phyloP scores from a whole-genome alignment of 768 basidiomycete genomes.

The Epithele typhae region DNA sequence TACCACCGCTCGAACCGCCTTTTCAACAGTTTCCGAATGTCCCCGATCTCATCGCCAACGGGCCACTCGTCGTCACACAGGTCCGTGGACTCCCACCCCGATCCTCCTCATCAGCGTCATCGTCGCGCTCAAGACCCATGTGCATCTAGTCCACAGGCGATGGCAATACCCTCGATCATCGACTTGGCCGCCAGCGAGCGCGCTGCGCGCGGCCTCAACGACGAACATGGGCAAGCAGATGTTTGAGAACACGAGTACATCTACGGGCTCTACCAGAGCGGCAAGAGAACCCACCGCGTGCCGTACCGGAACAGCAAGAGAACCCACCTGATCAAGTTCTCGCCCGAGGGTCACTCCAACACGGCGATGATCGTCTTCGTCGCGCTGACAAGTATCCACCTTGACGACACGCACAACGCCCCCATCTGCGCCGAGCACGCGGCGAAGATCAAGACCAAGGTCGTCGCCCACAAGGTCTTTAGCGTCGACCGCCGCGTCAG shows the following conservation, averaged over 20 bases:
- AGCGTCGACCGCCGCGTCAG: constrained; percentile 94
- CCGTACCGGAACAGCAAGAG: constrained; percentile 99
- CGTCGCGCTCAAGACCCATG: too few relatives aligned
- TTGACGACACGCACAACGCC: constrained; percentile 98
- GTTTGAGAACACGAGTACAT: constrained; percentile 99
- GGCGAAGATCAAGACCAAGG: constrained; percentile 98
- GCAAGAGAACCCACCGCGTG: constrained; percentile 81
- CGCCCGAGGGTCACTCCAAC: constrained; percentile 97
- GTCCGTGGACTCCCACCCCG: too few relatives aligned
- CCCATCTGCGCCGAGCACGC: constrained; percentile 96
- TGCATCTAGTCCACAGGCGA: too few relatives aligned
- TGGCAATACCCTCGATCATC: constrained; percentile 94
- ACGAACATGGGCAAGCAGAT: constrained; percentile 98
- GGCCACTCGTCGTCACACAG: too few relatives aligned
- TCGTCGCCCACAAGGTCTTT: constrained; percentile 91
- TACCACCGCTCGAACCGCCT: too few relatives aligned
- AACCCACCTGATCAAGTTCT: constrained; percentile 95
- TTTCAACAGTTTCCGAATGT: too few relatives aligned
- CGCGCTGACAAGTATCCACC: constrained; percentile 91
- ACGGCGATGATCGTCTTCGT: constrained; percentile 99
- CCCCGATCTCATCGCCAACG: too few relatives aligned
- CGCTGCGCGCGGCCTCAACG: constrained; percentile 91
- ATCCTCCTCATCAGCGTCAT: too few relatives aligned
- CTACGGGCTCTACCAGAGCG: constrained; percentile 95
- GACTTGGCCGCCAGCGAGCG: constrained; percentile 97